Percentiles rank a stretch among this genome's conserved stretches.
phyloP scores from a whole-genome alignment of 306 rosid species.

The Cajanus cajan region DNA sequence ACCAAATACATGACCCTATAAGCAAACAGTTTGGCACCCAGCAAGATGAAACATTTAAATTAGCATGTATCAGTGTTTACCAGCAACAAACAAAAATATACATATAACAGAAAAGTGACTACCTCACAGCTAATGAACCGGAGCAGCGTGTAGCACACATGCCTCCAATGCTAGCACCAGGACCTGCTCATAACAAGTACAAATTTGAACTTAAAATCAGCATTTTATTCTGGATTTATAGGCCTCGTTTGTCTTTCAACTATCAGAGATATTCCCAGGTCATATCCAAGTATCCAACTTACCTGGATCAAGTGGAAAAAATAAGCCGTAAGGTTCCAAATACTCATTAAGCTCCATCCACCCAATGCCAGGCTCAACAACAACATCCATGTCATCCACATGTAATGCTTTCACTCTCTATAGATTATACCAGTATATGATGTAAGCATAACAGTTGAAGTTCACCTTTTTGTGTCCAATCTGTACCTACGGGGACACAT shows the following conservation, averaged over 20 bases:
- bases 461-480: conserved; percentile 16
- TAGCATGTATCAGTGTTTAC: conserved; percentile 5
- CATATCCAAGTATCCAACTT: conserved; percentile 36
- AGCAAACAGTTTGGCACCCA: conserved; percentile 5
- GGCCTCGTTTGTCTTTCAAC: neutral
- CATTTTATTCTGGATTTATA: neutral
- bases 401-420: conserved; percentile 81
- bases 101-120: conserved; percentile 28
- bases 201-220: conserved; percentile 12
- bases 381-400: conserved; percentile 89
- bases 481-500: neutral
- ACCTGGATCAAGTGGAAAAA: conserved; percentile 99
- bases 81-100: neutral
- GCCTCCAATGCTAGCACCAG: conserved; percentile 99
- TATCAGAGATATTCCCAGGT: conserved; percentile 5
- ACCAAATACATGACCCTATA: conserved; percentile 11
- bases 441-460: conserved; percentile 30
- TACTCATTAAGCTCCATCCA: conserved; percentile 98
- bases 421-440: conserved; percentile 26
- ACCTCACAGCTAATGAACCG: conserved; percentile 97
- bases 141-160: conserved; percentile 99
- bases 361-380: conserved; percentile 98
- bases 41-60: conserved; percentile 9
- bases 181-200: conserved; percentile 61
- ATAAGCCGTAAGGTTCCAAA: conserved; percentile 89